Conservation (phyloP, 2,329 filamentous ascomycete species). For the Calycina herbarum region DNA sequence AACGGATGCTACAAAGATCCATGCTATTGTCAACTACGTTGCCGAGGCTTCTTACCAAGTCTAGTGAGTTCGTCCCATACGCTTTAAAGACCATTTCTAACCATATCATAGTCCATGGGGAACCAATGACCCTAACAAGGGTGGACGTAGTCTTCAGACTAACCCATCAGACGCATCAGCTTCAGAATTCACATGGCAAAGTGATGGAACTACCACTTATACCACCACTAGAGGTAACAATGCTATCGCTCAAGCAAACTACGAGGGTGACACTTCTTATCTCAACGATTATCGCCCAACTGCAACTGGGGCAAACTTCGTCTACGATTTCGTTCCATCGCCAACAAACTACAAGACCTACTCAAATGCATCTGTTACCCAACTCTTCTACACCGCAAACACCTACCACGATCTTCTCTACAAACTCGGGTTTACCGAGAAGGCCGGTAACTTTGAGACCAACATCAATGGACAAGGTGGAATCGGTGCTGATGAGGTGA, state of each 20-base stretch:
- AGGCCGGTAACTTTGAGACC: constrained; percentile 59
- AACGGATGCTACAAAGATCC: constrained; percentile 45
- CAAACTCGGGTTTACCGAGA: constrained; percentile 56
- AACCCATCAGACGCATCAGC: constrained; percentile 50
- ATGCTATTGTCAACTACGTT: constrained; percentile 58
- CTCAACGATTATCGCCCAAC: constrained; percentile 53
- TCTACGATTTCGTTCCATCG: constrained; percentile 45
- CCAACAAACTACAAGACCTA: constrained; percentile 44
- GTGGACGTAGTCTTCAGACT: constrained; percentile 44
- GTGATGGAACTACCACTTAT: constrained; percentile 49
- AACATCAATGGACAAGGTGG: constrained; percentile 58
- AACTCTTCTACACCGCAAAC: constrained; percentile 63
- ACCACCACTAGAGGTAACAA: constrained; percentile 60
- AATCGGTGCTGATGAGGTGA: constrained; percentile 51
- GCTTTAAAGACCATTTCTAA: constrained; percentile 18
- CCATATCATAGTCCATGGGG: constrained; percentile 47
- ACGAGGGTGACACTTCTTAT: constrained; percentile 45
- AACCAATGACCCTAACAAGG: constrained; percentile 54
- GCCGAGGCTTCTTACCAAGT: constrained; percentile 56
- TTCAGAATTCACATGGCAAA: constrained; percentile 56
- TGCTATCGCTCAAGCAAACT: constrained; percentile 54
- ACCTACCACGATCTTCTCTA: constrained; percentile 60
- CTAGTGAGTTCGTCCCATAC: constrained; percentile 41
- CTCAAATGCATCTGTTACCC: constrained; percentile 54
- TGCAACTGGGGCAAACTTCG: constrained; percentile 44